Evolutionary conservation across 2,329 filamentous ascomycete genomes (phyloP).

Genomic region (Botrytis elliptica): DNA sequence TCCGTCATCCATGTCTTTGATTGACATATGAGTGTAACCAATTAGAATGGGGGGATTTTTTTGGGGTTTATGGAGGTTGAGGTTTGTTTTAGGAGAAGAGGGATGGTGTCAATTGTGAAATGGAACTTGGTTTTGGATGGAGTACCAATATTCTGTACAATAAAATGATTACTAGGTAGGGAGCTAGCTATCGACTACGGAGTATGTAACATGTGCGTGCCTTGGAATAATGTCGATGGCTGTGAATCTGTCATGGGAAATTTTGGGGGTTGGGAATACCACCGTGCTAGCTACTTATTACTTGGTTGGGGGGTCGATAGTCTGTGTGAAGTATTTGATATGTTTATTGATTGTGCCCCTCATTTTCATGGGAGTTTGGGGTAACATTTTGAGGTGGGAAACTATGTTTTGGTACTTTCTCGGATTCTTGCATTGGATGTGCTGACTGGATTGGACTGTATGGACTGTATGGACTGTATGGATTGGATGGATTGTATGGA

Average conservation of each 20-base stretch:
- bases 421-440: neutral
- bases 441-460: neutral
- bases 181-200: no score
- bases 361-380: neutral
- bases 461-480: no score
- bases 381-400: no score
- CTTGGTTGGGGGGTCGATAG: neutral
- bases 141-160: no score
- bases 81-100: no score
- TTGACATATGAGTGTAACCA: neutral
- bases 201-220: neutral
- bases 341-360: neutral
- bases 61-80: no score
- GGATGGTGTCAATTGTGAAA: no score
- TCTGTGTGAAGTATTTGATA: neutral
- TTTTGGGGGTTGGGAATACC: slow-evolving; percentile 1
- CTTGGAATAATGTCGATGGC: slow-evolving; percentile 1
- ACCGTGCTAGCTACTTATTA: neutral
- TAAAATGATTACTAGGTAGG: no score
- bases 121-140: no score
- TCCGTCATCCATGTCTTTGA: neutral
- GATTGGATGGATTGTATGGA: neutral
- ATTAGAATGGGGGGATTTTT: neutral
- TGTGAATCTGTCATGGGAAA: neutral
- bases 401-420: neutral